These are phyloP conservation scores for Mrakia gelida DNA, from an alignment of 768 basidiomycete genomes.

Conservation along the genomic window DNA sequence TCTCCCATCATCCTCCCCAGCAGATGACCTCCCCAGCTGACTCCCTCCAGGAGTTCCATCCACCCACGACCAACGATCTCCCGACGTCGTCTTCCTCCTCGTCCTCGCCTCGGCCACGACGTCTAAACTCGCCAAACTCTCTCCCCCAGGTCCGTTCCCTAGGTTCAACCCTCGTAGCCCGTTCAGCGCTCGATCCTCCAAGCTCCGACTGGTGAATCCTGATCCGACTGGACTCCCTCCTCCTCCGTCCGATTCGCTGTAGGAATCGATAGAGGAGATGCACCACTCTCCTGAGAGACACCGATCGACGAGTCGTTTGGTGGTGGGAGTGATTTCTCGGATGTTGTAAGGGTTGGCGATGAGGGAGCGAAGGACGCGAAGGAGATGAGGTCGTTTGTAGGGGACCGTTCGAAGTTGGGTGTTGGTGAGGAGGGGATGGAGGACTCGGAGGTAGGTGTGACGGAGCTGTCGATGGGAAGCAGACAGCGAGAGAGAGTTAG, in stretches of 20 bases:
- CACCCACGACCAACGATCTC: not conserved
- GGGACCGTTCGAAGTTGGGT: constrained; percentile 68
- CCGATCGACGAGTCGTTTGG: constrained; percentile 82
- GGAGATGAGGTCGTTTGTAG: constrained; percentile 89
- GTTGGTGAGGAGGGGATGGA: constrained; percentile 89
- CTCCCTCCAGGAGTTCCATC: not conserved
- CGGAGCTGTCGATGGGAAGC: constrained; percentile 56
- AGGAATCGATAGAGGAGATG: constrained; percentile 21
- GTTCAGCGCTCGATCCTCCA: not conserved
- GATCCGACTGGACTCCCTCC: not conserved
- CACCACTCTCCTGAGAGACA: constrained; percentile 81
- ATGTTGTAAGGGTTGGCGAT: constrained; percentile 63
- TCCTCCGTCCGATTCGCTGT: constrained; percentile 10
- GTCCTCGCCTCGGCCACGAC: not conserved
- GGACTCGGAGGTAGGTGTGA: constrained; percentile 92
- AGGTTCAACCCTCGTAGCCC: not conserved
- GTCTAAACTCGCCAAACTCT: not conserved
- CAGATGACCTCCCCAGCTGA: not conserved
- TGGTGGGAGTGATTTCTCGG: constrained; percentile 78
- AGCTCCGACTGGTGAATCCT: not conserved
- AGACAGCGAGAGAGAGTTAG: not conserved
- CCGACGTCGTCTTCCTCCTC: constrained; percentile 2
- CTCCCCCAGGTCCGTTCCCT: not conserved
- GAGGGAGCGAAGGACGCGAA: constrained; percentile 72
- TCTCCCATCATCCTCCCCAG: not conserved